Conservation (phyloP, 139 green algal genomes). For the Picochlorum sp. region DNA sequence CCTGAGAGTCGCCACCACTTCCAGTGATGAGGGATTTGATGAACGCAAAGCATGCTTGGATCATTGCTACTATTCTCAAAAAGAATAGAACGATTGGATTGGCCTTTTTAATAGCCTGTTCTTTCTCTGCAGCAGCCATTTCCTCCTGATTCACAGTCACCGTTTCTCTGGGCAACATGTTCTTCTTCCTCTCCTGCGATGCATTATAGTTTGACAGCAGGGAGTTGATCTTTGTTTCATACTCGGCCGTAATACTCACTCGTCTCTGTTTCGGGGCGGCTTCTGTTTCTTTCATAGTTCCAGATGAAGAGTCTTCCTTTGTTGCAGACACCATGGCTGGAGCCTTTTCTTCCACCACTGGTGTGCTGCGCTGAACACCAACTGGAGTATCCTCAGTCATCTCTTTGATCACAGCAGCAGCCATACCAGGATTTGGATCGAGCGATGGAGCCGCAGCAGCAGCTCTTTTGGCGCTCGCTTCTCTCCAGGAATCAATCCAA, state of each 20-base stretch:
- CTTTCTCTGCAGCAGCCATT: not conserved
- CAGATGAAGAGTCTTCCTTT: not conserved
- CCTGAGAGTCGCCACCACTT: not conserved
- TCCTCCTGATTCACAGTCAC: conserved; percentile 3
- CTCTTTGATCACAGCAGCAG: conserved; percentile 3
- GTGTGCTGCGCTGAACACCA: not conserved
- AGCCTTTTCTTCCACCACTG: not conserved
- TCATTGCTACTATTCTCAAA: not conserved
- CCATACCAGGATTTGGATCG: not conserved
- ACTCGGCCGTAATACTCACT: conserved; percentile 3
- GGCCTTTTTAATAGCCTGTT: not conserved
- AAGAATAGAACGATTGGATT: not conserved
- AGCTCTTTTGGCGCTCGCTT: too few relatives aligned
- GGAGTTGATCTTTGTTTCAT: conserved; percentile 10
- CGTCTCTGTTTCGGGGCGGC: not conserved
- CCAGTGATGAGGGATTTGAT: not conserved
- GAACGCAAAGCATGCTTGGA: conserved; percentile 1
- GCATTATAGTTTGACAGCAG: not conserved
- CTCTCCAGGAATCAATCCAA: too few relatives aligned
- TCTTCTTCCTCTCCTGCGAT: not conserved
- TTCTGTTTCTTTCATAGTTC: not conserved
- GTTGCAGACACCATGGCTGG: not conserved
- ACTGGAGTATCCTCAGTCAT: conserved; percentile 8
- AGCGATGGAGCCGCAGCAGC: not conserved
- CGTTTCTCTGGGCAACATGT: not conserved